Percentiles rank a stretch among this genome's conserved stretches.
Conservation (phyloP, 768 basidiomycete species). For the Tricholoma sp. region DNA sequence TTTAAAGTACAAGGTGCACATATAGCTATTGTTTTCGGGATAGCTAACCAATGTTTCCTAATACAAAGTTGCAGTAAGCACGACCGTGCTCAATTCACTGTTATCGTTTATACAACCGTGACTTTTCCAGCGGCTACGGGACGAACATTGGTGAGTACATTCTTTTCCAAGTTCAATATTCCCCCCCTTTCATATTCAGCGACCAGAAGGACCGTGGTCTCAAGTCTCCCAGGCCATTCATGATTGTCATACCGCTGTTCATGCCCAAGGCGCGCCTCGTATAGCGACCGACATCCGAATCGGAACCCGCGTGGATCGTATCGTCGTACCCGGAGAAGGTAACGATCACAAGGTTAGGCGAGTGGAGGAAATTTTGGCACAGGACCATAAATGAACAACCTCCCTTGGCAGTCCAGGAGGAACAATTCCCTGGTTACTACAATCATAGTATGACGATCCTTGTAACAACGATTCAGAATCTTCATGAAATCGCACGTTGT, state of each 20-base stretch:
- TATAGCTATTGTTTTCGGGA: not conserved
- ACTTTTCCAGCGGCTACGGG: slow-evolving; percentile 76
- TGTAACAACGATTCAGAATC: not conserved
- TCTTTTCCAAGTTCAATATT: too few relatives aligned
- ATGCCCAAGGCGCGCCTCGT: slow-evolving; percentile 66
- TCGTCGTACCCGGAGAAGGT: slow-evolving; percentile 56
- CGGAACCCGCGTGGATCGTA: slow-evolving; percentile 78
- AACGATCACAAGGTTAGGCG: slow-evolving; percentile 78
- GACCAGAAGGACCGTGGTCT: slow-evolving; percentile 82
- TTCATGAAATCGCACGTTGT: not conserved
- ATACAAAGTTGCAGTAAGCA: slow-evolving; percentile 62
- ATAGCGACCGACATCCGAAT: slow-evolving; percentile 94
- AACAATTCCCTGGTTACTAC: not conserved
- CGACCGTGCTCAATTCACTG: not conserved
- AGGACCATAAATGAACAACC: slow-evolving; percentile 20
- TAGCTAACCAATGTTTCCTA: not conserved
- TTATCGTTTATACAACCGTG: not conserved
- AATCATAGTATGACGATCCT: not conserved
- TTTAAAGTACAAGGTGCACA: slow-evolving; percentile 66
- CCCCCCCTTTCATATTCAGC: too few relatives aligned
- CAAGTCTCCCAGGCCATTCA: slow-evolving; percentile 83
- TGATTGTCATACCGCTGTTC: slow-evolving; percentile 85
- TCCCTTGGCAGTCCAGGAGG: too few relatives aligned
- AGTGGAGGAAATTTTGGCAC: slow-evolving; percentile 72
- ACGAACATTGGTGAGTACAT: slow-evolving; percentile 68